Evolutionary conservation across 345 rosid species (phyloP).

Genomic region (Salix udensis): DNA sequence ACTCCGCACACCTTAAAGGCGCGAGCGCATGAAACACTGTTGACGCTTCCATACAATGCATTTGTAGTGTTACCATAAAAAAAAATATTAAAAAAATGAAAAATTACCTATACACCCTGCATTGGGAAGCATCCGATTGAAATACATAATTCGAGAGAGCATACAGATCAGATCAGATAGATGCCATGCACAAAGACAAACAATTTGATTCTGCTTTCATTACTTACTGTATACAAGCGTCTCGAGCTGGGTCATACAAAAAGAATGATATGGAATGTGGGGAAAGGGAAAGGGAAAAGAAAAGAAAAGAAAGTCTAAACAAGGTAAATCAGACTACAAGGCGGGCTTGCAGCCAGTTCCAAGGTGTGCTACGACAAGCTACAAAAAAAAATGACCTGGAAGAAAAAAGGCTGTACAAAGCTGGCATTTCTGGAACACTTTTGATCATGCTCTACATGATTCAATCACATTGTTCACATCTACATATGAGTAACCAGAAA

Average conservation of each 20-base stretch:
- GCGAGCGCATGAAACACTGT: no score
- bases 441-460: constrained; percentile 60
- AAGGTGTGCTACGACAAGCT: constrained; percentile 18
- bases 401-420: constrained; percentile 46
- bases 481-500: constrained; percentile 69
- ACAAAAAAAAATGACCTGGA: constrained; percentile 15
- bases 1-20: no score
- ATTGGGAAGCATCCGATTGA: not conserved
- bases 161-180: not conserved
- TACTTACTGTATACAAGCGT: constrained; percentile 24
- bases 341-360: constrained; percentile 20
- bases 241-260: constrained; percentile 20
- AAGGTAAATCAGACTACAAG: constrained; percentile 16
- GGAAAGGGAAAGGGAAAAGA: constrained; percentile 3
- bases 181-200: constrained; percentile 4
- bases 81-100: no score
- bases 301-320: not conserved
- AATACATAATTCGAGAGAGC: not conserved
- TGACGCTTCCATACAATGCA: no score
- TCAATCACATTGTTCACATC: constrained; percentile 87
- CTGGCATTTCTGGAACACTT: constrained; percentile 14
- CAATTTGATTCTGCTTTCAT: constrained; percentile 19
- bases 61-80: no score
- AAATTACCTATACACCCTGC: no score
- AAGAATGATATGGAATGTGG: constrained; percentile 22